Conservation (phyloP, 2,329 filamentous ascomycete species). For the Fusarium coicis region DNA sequence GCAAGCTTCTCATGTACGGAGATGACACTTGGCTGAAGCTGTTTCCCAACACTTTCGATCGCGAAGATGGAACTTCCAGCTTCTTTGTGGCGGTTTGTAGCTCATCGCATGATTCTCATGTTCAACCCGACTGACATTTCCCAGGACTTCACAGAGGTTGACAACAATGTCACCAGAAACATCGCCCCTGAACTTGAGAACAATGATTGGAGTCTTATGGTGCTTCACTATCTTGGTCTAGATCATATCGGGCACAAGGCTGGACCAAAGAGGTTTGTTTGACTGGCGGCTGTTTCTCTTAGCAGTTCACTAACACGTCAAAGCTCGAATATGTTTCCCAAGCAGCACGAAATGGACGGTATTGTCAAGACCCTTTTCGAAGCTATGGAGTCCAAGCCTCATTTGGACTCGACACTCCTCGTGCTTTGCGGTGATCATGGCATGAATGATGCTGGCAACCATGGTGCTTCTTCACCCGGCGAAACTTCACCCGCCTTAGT, state of each 20-base stretch:
- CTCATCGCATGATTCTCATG: not conserved
- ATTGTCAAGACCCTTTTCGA: conserved; percentile 81
- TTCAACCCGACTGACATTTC: conserved; percentile 1
- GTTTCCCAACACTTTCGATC: conserved; percentile 88
- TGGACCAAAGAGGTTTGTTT: conserved; percentile 78
- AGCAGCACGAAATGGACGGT: conserved; percentile 92
- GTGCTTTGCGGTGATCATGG: conserved; percentile 94
- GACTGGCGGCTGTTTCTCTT: not conserved
- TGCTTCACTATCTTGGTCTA: conserved; percentile 93
- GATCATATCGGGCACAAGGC: conserved; percentile 99
- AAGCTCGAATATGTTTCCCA: conserved; percentile 90
- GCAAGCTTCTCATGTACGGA: conserved; percentile 92
- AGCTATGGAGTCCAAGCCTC: conserved; percentile 75
- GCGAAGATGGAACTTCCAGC: conserved; percentile 92
- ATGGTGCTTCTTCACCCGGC: conserved; percentile 91
- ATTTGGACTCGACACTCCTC: conserved; percentile 82
- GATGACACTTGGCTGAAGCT: conserved; percentile 99
- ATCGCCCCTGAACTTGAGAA: conserved; percentile 78
- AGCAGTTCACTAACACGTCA: conserved; percentile 1
- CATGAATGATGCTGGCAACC: conserved; percentile 99
- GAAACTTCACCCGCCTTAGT: conserved; percentile 94
- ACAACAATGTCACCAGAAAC: conserved; percentile 96
- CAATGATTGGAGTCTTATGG: conserved; percentile 90
- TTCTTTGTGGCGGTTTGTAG: conserved; percentile 95
- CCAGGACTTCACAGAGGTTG: conserved; percentile 96